Evolutionary conservation across 768 basidiomycete species (phyloP).

Genomic region (Clitopilus hobsonii): DNA sequence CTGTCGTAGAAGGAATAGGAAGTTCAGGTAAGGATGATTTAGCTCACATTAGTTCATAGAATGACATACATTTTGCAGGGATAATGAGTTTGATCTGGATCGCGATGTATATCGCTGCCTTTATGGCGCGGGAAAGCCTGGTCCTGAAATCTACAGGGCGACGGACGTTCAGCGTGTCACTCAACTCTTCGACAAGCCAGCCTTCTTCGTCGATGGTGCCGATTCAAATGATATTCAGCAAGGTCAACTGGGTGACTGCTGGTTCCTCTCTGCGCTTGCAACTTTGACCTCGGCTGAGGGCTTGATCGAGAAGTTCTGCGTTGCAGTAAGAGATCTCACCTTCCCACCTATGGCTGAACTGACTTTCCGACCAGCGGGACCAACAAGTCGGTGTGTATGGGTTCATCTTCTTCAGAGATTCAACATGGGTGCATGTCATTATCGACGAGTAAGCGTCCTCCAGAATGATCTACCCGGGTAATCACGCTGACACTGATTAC

Average conservation of each 20-base stretch:
- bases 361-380: slow-evolving; percentile 29
- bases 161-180: slow-evolving; percentile 41
- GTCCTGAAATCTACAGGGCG: slow-evolving; percentile 15
- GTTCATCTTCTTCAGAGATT: slow-evolving; percentile 48
- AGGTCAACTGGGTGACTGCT: slow-evolving; percentile 48
- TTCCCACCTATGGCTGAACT: not conserved
- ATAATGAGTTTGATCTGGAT: slow-evolving; percentile 52
- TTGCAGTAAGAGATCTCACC: slow-evolving; percentile 28
- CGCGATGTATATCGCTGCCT: slow-evolving; percentile 34
- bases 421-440: slow-evolving; percentile 42
- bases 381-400: slow-evolving; percentile 51
- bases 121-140: slow-evolving; percentile 24
- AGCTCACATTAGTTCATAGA: not conserved
- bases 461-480: not conserved
- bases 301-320: slow-evolving; percentile 48
- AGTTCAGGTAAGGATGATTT: slow-evolving; percentile 37
- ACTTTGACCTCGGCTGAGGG: slow-evolving; percentile 39
- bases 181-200: slow-evolving; percentile 46
- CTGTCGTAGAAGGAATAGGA: slow-evolving; percentile 43
- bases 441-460: slow-evolving; percentile 46
- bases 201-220: slow-evolving; percentile 42
- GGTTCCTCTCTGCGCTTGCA: slow-evolving; percentile 49
- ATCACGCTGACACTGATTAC: not conserved
- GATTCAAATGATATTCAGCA: slow-evolving; percentile 42
- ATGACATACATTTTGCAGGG: slow-evolving; percentile 27